Conservation (phyloP, 2,329 filamentous ascomycete genomes). For the Leptographium flavum region DNA sequence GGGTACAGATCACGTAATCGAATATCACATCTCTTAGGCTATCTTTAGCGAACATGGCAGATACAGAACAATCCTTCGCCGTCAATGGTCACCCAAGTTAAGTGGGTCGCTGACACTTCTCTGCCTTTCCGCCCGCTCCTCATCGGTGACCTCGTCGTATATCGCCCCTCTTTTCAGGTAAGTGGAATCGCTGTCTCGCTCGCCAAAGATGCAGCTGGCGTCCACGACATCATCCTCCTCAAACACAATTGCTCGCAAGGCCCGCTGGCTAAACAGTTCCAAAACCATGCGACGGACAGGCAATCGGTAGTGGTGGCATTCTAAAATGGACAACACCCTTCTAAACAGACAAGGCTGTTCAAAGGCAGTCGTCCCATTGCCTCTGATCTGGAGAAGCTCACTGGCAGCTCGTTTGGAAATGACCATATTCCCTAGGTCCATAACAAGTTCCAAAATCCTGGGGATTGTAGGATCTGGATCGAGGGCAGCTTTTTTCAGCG, state of each 20-base stretch:
- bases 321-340: constrained; percentile 70
- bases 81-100: not conserved
- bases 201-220: constrained; percentile 15
- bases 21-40: not conserved
- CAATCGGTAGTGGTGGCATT: constrained; percentile 79
- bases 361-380: constrained; percentile 61
- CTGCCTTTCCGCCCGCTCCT: constrained; percentile 41
- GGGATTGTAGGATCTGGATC: constrained; percentile 41
- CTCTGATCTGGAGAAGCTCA: constrained; percentile 68
- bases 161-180: constrained; percentile 1
- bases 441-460: constrained; percentile 70
- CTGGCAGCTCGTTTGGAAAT: constrained; percentile 74
- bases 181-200: not conserved
- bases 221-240: constrained; percentile 33
- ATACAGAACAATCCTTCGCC: not conserved
- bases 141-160: constrained; percentile 46
- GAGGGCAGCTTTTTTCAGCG: constrained; percentile 19
- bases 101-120: constrained; percentile 30
- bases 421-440: constrained; percentile 86
- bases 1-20: not conserved
- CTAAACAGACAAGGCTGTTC: constrained; percentile 65
- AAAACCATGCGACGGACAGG: constrained; percentile 80
- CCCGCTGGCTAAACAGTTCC: constrained; percentile 84
- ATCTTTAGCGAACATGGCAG: not conserved
- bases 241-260: constrained; percentile 73